Conservation (phyloP, 257 asterid species). For the Datura wrightii region DNA sequence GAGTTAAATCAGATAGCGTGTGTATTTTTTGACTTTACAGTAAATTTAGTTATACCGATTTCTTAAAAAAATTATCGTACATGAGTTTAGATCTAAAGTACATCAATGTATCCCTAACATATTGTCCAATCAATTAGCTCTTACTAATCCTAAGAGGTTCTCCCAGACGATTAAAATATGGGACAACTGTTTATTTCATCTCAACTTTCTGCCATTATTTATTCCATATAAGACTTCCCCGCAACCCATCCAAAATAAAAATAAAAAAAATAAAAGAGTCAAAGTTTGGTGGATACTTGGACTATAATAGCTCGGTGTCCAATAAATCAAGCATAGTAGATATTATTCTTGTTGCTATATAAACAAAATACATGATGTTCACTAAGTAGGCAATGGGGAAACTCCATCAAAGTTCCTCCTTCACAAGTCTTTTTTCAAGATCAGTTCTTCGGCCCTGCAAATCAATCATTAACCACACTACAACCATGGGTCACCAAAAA, state of each 20-base stretch:
- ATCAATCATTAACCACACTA: slow-evolving; percentile 13
- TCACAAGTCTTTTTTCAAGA: not conserved
- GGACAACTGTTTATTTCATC: not conserved
- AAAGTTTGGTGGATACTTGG: not conserved
- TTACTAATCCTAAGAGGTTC: too few relatives aligned
- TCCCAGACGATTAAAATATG: not conserved
- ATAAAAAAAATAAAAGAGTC: not conserved
- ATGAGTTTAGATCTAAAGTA: too few relatives aligned
- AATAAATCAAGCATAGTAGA: not conserved
- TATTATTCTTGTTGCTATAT: not conserved
- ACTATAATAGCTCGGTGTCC: not conserved
- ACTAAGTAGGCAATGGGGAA: slow-evolving; percentile 12
- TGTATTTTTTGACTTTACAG: too few relatives aligned
- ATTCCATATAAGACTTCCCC: not conserved
- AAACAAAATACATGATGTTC: not conserved
- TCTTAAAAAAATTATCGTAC: too few relatives aligned
- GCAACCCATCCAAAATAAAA: not conserved
- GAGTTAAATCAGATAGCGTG: too few relatives aligned
- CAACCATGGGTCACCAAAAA: not conserved
- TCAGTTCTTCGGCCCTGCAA: slow-evolving; percentile 17
- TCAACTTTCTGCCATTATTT: slow-evolving; percentile 17
- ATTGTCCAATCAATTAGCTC: too few relatives aligned
- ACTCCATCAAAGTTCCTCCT: not conserved
- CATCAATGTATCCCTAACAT: too few relatives aligned
- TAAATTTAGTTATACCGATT: too few relatives aligned